A percentile compares a stretch with the other conserved stretches of the same genome.
Evolutionary conservation across 2,329 filamentous ascomycete genomes (phyloP).

Genomic region (Exophiala xenobiotica): DNA sequence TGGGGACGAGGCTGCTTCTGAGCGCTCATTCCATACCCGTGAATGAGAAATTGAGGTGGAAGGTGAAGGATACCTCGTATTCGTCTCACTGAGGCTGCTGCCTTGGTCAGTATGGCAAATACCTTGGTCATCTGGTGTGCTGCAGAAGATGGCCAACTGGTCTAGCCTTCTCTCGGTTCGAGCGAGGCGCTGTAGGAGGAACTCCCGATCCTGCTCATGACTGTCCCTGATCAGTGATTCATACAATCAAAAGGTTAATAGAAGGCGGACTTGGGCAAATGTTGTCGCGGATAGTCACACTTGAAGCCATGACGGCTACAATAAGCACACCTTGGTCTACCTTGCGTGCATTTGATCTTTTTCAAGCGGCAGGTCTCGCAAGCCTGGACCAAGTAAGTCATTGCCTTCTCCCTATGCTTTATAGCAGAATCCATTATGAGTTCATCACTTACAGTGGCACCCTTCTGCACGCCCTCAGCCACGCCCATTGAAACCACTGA

Average conservation of each 20-base stretch:
- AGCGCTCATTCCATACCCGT: neutral
- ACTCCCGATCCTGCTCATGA: neutral
- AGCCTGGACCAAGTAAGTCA: neutral
- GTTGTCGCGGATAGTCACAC: conserved; percentile 2
- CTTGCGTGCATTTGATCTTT: conserved; percentile 8
- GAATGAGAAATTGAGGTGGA: neutral
- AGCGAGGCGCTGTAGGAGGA: neutral
- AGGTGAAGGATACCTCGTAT: neutral
- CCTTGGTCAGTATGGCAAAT: neutral
- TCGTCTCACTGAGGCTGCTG: neutral
- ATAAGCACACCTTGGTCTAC: conserved; percentile 1
- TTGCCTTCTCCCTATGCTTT: neutral
- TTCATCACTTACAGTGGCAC: neutral
- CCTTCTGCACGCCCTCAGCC: neutral
- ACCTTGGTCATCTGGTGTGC: neutral
- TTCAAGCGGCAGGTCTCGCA: conserved; percentile 6
- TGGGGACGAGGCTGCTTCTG: neutral
- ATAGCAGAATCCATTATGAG: neutral
- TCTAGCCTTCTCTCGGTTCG: conserved; percentile 1
- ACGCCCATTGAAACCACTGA: neutral
- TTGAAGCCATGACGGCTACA: conserved; percentile 7
- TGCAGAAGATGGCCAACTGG: neutral
- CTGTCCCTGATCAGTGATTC: neutral
- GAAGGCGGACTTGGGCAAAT: neutral
- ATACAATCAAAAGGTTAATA: neutral